Evolutionary conservation across 805 yeast species (phyloP).

Genomic region (Teunomyces panamensis): DNA sequence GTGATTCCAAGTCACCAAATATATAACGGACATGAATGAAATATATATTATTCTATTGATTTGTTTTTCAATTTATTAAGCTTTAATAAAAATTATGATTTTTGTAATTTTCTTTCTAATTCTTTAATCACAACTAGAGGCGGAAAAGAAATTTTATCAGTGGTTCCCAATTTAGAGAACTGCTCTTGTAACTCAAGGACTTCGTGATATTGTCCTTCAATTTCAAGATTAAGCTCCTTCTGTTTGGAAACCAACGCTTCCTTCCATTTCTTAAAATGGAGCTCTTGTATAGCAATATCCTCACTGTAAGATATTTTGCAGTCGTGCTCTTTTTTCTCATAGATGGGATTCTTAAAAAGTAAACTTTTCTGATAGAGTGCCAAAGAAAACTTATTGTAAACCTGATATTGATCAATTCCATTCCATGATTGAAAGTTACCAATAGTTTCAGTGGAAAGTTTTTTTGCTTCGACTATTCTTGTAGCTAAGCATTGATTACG

Average conservation of each 20-base stretch:
- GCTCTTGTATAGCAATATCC: constrained; percentile 48
- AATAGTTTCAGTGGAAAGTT: not conserved
- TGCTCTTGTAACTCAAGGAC: not conserved
- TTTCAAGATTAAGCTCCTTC: constrained; percentile 51
- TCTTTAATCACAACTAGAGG: not conserved
- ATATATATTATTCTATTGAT: too few species aligned
- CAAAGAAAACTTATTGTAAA: constrained; percentile 36
- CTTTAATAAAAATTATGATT: not conserved
- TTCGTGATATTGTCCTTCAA: constrained; percentile 27
- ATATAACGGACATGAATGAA: too few species aligned
- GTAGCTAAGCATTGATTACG: constrained; percentile 56
- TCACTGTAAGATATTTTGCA: constrained; percentile 44
- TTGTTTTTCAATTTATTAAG: not conserved
- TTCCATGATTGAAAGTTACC: constrained; percentile 5
- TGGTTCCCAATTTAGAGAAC: not conserved
- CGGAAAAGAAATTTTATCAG: not conserved
- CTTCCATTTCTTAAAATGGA: constrained; percentile 62
- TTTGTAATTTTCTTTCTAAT: not conserved
- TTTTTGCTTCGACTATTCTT: constrained; percentile 29
- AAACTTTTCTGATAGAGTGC: constrained; percentile 36
- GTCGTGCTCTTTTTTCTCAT: constrained; percentile 40
- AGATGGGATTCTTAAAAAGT: constrained; percentile 46
- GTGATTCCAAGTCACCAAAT: too few species aligned
- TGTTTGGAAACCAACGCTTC: constrained; percentile 53
- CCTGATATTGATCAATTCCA: constrained; percentile 35